Base-by-base conservation (phyloP, 2,329 filamentous ascomycete species). In the Talaromyces sp. region DNA sequence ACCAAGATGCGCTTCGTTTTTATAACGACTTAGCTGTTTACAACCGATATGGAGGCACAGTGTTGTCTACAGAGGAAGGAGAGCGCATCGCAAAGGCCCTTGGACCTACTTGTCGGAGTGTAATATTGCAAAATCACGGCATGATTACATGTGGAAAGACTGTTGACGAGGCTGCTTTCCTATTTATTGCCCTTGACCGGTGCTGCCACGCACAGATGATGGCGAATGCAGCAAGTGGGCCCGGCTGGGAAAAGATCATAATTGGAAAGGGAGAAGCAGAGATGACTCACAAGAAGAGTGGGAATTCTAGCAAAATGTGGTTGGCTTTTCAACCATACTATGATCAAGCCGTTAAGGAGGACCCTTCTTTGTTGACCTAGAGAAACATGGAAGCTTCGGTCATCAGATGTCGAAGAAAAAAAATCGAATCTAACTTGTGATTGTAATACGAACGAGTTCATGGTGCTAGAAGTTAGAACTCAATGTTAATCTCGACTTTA, bases 1-100 rank as follows among this genome's bases (percentile, higher is more conserved):
- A 74, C 9, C 79, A 81, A 57, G 69, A 71, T 70, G 81, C 87
- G 3, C 84, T 83, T 67, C 85, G 84, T 65, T 81, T 91, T 63
- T 83, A 88, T 71, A 80, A 85, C 19, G 81, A 57, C 41, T 21
- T 38, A 12, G 35, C 19, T 1, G 57, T 58, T n/a, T 58, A 58
- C 50, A 29, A 21, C n/a, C 32, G 35, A 12, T 54, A 58, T 24
- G 50, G 57, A 27, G 57, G 48, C 14, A 53, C 50, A 5, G 57
- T 58, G 10, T 24, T 58, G 12, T 53, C 48, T 7, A 29, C n/a
- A 10, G 35, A 58, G 35, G 57, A 58, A 11, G 50, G 57, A 12
- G 50, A 38, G 26, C 57, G 50, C 4, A 58, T 58, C 26, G 57
- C 57, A 3, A 29, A 54, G 9, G 48, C 57, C 26, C 57, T 58